Evolutionary conservation across 2,329 filamentous ascomycete species (phyloP), one percentile per base, ranked within the genome.

Genomic region (Neurospora sp.): DNA sequence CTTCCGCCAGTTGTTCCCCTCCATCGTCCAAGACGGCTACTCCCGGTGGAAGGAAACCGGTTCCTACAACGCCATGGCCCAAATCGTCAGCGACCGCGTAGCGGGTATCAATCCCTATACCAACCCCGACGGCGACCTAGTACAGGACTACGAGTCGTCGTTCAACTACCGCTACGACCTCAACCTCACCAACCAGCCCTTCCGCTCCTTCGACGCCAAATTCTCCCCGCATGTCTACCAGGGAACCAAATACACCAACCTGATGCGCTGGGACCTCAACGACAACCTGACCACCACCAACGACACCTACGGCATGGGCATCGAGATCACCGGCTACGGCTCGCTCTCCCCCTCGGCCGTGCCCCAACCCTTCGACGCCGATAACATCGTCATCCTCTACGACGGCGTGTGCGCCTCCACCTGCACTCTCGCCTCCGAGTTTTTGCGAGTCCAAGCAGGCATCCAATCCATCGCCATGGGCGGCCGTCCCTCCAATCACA

Each of bases 341-440:
- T 81, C 80, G 72, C 81, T 82, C 15, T 10, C 10, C 28, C 23
- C 52, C 15, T 75, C 79, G 19, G 83, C 84, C 74, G 80, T 84
- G 62, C 80, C 82, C 0, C 80, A 83, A 72, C 87, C 86, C 1
- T 89, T 89, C 75, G 81, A 80, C 1, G 80, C 86, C 2, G 84
- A 88, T 70, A 83, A 89, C 75, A 84, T 89, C 65, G 80, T 89
- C 52, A 77, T 89, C 19, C 80, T 89, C n/a, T 83, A 85, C 68
- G 87, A 89, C 74, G 87, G 86, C 40, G 82, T 84, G 73, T 89
- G 87, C 76, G 84, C 84, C 28, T 88, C 85, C 0, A 86, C 86
- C 2, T 89, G 87, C 78, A 83, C 85, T 3, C 79, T 87, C 4
- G 87, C 87, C 71, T 81, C 82, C 11, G 84, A 88, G 72, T 82